These are phyloP conservation scores for Ganoderma multipileum DNA, from an alignment of 1,284 basidiomycete genomes.

Conservation along the genomic window DNA sequence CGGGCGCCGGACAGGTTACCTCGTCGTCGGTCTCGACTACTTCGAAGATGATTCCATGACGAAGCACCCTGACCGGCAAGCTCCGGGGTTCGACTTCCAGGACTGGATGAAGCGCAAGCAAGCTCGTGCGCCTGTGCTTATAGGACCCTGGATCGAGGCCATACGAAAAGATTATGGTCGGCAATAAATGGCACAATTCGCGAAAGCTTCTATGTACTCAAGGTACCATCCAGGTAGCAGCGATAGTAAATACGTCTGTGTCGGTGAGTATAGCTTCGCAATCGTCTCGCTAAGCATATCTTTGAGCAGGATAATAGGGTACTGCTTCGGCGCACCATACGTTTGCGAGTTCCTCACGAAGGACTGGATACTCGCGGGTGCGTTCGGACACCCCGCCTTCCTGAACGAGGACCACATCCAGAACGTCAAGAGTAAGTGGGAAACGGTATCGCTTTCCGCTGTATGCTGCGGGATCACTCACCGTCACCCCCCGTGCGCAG, in stretches of 20 bases:
- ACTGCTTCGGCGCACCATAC: conserved; percentile 65
- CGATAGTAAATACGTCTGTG: conserved; percentile 36
- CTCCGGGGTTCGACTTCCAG: conserved; percentile 42
- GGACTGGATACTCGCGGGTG: conserved; percentile 53
- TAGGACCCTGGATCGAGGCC: conserved; percentile 58
- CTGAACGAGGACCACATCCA: conserved; percentile 55
- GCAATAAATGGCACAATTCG: conserved; percentile 2
- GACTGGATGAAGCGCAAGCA: conserved; percentile 48
- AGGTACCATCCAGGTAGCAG: conserved; percentile 18
- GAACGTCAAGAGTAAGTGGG: conserved; percentile 52
- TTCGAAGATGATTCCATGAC: conserved; percentile 60
- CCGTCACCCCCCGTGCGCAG: not conserved
- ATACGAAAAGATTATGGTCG: conserved; percentile 53
- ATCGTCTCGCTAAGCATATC: not conserved
- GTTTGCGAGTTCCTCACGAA: conserved; percentile 51
- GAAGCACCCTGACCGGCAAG: conserved; percentile 43
- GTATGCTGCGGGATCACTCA: not conserved
- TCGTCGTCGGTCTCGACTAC: conserved; percentile 61
- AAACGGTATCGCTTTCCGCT: not conserved
- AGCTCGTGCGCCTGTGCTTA: conserved; percentile 43
- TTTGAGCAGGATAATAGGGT: conserved; percentile 44
- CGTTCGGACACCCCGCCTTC: conserved; percentile 62
- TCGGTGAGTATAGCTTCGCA: conserved; percentile 4
- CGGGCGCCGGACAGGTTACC: conserved; percentile 47
- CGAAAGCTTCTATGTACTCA: not conserved